phyloP scores from a whole-genome alignment of 2,329 filamentous ascomycete species.

The Acarospora socialis region DNA sequence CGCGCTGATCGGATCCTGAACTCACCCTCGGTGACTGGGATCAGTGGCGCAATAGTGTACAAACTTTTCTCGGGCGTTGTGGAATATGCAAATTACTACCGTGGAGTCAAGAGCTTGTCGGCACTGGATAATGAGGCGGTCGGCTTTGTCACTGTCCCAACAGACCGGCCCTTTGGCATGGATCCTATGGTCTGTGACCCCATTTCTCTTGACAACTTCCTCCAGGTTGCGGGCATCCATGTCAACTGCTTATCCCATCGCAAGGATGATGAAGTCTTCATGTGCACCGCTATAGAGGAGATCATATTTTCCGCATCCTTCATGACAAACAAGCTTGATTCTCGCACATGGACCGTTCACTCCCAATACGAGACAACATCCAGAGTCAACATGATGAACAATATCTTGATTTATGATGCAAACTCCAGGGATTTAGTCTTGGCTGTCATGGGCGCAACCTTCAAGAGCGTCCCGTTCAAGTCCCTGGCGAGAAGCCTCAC shows the following conservation, averaged over 20 bases:
- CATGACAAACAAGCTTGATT: constrained; percentile 3
- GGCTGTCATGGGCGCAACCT: constrained; percentile 9
- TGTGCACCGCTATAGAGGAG: constrained; percentile 2
- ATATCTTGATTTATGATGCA: constrained; percentile 10
- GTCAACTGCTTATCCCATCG: constrained; percentile 10
- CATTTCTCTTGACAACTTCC: constrained; percentile 10
- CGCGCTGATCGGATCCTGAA: not conserved
- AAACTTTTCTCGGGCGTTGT: constrained; percentile 6
- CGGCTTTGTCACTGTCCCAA: constrained; percentile 2
- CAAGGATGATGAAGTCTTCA: constrained; percentile 7
- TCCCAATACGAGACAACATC: constrained; percentile 4
- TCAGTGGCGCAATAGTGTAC: constrained; percentile 5
- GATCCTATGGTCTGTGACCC: constrained; percentile 3
- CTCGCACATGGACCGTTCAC: constrained; percentile 9
- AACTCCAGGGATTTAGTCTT: constrained; percentile 7
- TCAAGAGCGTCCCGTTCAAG: constrained; percentile 10
- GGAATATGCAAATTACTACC: constrained; percentile 4
- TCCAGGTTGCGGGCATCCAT: constrained; percentile 13
- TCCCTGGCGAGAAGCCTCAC: constrained; percentile 8
- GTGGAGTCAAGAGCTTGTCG: too few relatives aligned
- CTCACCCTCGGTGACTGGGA: not conserved
- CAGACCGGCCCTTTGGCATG: not conserved
- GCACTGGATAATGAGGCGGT: constrained; percentile 8
- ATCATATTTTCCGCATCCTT: constrained; percentile 2
- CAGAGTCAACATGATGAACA: constrained; percentile 6